A percentile compares a stretch with the other conserved stretches of the same genome.
phyloP scores from a whole-genome alignment of 164 flowering plant genomes.

The Vitis riparia region DNA sequence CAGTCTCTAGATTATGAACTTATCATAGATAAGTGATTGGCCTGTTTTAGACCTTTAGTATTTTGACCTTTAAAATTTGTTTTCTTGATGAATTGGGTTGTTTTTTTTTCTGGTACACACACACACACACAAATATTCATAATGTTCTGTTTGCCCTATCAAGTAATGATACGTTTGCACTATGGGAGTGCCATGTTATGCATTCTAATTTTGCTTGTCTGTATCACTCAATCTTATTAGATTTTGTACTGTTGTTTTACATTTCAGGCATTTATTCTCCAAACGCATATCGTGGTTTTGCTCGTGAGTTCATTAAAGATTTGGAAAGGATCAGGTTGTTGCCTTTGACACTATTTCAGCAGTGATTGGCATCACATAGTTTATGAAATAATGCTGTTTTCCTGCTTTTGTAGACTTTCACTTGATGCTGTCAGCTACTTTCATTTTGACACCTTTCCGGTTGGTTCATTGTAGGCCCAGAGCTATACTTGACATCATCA shows the following conservation, averaged over 20 bases:
- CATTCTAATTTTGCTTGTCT: background rate
- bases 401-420: background rate
- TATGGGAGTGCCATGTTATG: background rate
- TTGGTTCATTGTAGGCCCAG: constrained; percentile 65
- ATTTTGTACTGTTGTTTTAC: background rate
- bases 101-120: background rate
- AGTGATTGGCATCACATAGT: background rate
- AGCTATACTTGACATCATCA: constrained; percentile 93
- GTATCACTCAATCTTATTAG: background rate
- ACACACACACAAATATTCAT: no score
- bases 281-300: constrained; percentile 98
- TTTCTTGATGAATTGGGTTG: background rate
- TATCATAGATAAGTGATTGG: background rate
- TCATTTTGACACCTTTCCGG: background rate
- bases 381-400: background rate
- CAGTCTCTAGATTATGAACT: background rate
- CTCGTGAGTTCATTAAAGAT: constrained; percentile 97
- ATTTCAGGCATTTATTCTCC: constrained; percentile 94
- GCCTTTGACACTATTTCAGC: background rate
- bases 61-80: background rate
- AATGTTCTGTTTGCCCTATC: no score
- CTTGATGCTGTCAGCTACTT: background rate
- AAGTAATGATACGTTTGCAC: no score
- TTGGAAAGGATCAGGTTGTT: constrained; percentile 81
- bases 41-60: background rate